Conservation (phyloP, 352 stramenopile species). For the Phytopythium cucurbitacearum region DNA sequence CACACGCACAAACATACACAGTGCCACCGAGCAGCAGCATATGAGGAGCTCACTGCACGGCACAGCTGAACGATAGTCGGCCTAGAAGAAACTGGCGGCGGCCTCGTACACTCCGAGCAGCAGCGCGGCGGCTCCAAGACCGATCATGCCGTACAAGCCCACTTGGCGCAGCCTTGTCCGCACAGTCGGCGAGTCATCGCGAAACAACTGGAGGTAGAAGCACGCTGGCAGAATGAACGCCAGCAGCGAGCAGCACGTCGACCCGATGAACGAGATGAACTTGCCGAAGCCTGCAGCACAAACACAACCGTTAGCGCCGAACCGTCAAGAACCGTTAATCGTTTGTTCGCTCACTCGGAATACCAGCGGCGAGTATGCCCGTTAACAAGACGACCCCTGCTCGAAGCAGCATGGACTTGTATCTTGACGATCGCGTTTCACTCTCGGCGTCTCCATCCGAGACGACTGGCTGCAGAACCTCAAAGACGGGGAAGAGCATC, state of each 20-base stretch:
- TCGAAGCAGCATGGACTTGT: slow-evolving; percentile 41
- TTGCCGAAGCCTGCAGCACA: slow-evolving; percentile 76
- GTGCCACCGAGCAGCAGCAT: too few species aligned
- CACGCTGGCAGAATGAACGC: slow-evolving; percentile 86
- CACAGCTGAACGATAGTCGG: too few species aligned
- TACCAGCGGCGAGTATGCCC: slow-evolving; percentile 65
- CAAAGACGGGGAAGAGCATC: slow-evolving; percentile 92
- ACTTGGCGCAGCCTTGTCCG: slow-evolving; percentile 16
- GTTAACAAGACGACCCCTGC: slow-evolving; percentile 67
- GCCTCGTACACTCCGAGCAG: slow-evolving; percentile 26
- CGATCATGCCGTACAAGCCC: slow-evolving; percentile 32
- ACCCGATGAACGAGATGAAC: slow-evolving; percentile 90
- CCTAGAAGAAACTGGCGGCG: slow-evolving; percentile 24
- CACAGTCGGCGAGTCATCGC: slow-evolving; percentile 20
- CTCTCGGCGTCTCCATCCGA: slow-evolving; percentile 8
- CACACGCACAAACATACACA: too few species aligned
- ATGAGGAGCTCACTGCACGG: too few species aligned
- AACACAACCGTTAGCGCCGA: neutral
- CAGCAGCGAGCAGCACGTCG: slow-evolving; percentile 86
- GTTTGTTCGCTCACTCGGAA: slow-evolving; percentile 42
- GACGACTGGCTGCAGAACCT: slow-evolving; percentile 48
- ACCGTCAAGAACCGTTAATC: too few species aligned
- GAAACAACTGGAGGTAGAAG: slow-evolving; percentile 80
- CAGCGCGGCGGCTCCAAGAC: slow-evolving; percentile 32
- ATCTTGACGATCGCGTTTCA: slow-evolving; percentile 4